phyloP scores from a whole-genome alignment of 2,329 filamentous ascomycete species.

The Colletotrichum sp. region DNA sequence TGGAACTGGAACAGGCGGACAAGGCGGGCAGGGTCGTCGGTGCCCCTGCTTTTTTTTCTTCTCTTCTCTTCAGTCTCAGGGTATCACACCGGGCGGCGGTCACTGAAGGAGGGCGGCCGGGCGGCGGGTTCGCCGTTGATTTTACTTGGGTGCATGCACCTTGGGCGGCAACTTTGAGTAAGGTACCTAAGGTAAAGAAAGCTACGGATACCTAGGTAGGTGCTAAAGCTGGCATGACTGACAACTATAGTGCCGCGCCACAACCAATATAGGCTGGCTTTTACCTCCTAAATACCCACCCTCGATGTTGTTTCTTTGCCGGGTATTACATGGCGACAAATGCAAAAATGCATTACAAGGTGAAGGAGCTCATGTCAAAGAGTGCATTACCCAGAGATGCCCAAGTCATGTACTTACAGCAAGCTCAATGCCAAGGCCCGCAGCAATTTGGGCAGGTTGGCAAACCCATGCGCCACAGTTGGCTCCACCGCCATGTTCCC shows the following conservation, averaged over 20 bases:
- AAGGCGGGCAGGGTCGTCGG: background rate
- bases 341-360: background rate
- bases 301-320: background rate
- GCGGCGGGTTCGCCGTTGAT: background rate
- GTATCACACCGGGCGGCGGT: background rate
- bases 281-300: background rate
- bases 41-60: background rate
- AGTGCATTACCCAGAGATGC: background rate
- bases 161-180: background rate
- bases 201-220: background rate
- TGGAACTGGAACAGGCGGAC: background rate
- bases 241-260: constrained; percentile 5
- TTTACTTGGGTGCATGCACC: background rate
- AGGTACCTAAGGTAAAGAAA: too few species aligned
- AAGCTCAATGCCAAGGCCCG: background rate
- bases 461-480: background rate
- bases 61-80: background rate
- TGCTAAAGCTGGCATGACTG: background rate
- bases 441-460: background rate
- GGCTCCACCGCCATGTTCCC: background rate
- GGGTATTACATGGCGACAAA: background rate
- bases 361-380: background rate
- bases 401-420: background rate
- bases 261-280: background rate
- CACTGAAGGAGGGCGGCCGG: background rate